A percentile compares a stretch with the other conserved stretches of the same genome.
Evolutionary conservation across 352 stramenopile species (phyloP).

Genomic region (Blastocystis sp.): DNA sequence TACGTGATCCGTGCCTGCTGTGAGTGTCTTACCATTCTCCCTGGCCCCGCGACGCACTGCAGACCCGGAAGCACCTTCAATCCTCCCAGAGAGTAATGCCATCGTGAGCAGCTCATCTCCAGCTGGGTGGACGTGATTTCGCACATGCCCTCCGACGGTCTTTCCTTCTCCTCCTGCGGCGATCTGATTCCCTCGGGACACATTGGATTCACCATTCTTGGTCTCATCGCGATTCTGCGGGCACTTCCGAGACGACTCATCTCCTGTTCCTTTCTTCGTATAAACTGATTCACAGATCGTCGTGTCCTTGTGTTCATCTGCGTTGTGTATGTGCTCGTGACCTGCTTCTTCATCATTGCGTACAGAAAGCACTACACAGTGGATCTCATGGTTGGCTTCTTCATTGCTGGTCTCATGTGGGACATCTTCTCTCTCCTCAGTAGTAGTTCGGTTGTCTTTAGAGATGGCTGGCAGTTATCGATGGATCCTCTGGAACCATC

Average conservation of each 20-base stretch:
- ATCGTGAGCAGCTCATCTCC: not conserved
- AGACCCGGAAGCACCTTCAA: slow-evolving; percentile 56
- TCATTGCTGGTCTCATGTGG: slow-evolving; percentile 35
- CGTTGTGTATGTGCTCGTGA: slow-evolving; percentile 39
- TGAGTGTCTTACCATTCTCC: slow-evolving; percentile 50
- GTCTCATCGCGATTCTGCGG: slow-evolving; percentile 31
- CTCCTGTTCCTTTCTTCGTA: not conserved
- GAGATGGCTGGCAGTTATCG: slow-evolving; percentile 35
- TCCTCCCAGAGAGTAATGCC: slow-evolving; percentile 41
- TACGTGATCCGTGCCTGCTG: slow-evolving; percentile 52
- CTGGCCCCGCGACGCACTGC: slow-evolving; percentile 55
- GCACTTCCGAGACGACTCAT: slow-evolving; percentile 1
- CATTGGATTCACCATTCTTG: slow-evolving; percentile 43
- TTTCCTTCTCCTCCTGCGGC: slow-evolving; percentile 63
- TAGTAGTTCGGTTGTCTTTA: slow-evolving; percentile 40
- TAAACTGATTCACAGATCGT: slow-evolving; percentile 5
- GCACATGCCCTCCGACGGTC: slow-evolving; percentile 58
- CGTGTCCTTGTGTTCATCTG: not conserved
- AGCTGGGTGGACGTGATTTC: slow-evolving; percentile 63
- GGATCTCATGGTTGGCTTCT: slow-evolving; percentile 59
- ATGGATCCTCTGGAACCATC: not conserved
- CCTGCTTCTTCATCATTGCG: slow-evolving; percentile 59
- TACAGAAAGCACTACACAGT: slow-evolving; percentile 66
- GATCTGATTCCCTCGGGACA: slow-evolving; percentile 68
- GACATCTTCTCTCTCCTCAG: not conserved